Evolutionary conservation across 2,329 filamentous ascomycete species (phyloP), one percentile per base, ranked within the genome.

Genomic region (Escovopsis sp.): DNA sequence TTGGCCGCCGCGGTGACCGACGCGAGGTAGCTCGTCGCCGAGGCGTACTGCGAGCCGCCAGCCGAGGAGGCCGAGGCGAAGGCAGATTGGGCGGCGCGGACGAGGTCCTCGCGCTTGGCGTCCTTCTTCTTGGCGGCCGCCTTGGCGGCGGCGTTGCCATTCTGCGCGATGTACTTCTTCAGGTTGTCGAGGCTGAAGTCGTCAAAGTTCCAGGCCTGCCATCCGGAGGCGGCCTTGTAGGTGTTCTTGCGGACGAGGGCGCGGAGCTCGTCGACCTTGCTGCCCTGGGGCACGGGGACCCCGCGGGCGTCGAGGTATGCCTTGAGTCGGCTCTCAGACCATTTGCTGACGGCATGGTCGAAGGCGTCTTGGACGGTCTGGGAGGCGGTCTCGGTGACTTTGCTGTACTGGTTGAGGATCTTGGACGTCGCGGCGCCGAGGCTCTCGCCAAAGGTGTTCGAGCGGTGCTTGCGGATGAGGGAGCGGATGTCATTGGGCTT

Each of bases 401-500:
- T 71, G 36, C 82, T 76, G 48, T 72, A 88, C 49, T 83, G 61
- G 52, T 90, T 88, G 39, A 77, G 76, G 33, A 79, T 84, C 41
- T 68, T 79, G 33, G 76, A 76, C 12, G 80, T 85, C 27, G 81
- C 81, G 40, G 80, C 79, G 9, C 65, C 56, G 11, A 72, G 56
- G 34, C 69, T 81, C 48, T 85, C 77, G 40, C 76, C 78, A 14
- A 77, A 63, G 31, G 88, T 64, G 39, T 76, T 65, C 39, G 80
- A 78, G 39, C 82, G 79, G 61, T 93, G 74, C 68, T 90, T 92
- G 54, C 88, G 85, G 43, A 88, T 79, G 42, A 96, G 72, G 35
- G 88, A 86, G 35, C 92, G 67, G 18, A 96, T 71, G 58, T 98
- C 88, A 50, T 94, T 92, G 46, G 74, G 66, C 66, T 81, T 87